Conservation (phyloP, 176 grass and related monocot genomes). For the Bothriochloa decipiens region DNA sequence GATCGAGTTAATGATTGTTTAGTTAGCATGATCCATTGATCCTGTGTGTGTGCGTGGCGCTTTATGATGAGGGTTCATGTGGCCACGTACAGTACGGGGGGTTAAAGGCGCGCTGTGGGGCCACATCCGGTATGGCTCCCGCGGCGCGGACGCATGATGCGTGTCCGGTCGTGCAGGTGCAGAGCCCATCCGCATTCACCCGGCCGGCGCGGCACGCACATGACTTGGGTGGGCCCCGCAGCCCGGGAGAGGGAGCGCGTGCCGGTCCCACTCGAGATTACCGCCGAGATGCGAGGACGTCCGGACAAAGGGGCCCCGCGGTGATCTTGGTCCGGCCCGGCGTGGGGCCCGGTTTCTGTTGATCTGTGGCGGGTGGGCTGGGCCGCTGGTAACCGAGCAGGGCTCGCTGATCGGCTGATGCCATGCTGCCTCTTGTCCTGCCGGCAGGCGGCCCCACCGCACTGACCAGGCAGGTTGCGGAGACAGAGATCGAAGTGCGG, state of each 20-base stretch:
- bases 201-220: not conserved
- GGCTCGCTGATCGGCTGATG: no score
- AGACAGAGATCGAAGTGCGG: no score
- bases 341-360: not conserved
- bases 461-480: no score
- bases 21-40: no score
- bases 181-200: no score
- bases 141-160: constrained; percentile 20
- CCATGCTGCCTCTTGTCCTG: no score
- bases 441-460: no score
- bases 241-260: no score
- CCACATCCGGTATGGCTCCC: not conserved
- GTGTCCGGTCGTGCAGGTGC: not conserved
- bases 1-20: no score
- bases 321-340: not conserved
- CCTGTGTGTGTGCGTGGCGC: constrained; percentile 21
- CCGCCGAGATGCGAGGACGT: not conserved
- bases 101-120: no score
- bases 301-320: not conserved
- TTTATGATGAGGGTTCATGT: constrained; percentile 22
- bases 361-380: not conserved
- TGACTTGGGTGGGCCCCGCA: not conserved
- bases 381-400: not conserved
- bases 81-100: not conserved
- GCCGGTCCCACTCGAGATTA: not conserved